A percentile compares a stretch with the other conserved stretches of the same genome.
Evolutionary conservation across 148 eudicot species (phyloP).

Genomic region (Arbutus unedo): DNA sequence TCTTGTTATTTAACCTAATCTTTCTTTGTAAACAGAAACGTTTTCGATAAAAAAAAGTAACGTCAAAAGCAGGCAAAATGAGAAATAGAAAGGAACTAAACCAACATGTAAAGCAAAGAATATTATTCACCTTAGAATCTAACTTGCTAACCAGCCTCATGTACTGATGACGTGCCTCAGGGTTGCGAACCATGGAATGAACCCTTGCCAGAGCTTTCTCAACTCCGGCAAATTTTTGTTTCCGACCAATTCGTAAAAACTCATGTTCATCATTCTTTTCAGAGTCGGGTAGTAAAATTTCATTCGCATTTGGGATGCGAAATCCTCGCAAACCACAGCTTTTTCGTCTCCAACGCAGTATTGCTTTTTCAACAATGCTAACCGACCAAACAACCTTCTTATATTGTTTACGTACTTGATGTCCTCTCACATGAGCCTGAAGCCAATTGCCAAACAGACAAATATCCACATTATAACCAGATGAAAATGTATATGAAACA

Average conservation of each 20-base stretch:
- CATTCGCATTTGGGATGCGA: constrained; percentile 34
- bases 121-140: constrained; percentile 13
- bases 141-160: constrained; percentile 39
- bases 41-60: neutral
- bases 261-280: constrained; percentile 58
- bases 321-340: constrained; percentile 67
- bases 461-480: neutral
- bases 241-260: constrained; percentile 52
- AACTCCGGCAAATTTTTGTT: constrained; percentile 49
- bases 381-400: constrained; percentile 64
- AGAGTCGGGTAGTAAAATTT: constrained; percentile 19
- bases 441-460: neutral
- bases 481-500: too few species aligned
- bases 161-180: constrained; percentile 60
- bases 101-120: neutral
- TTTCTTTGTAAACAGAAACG: neutral
- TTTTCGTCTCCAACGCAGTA: constrained; percentile 75
- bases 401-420: constrained; percentile 70
- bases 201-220: constrained; percentile 63
- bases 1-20: neutral
- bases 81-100: neutral
- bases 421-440: constrained; percentile 77
- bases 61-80: neutral
- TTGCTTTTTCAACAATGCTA: constrained; percentile 65
- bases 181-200: constrained; percentile 62